Conservation (phyloP, 2,329 filamentous ascomycete species). For the Fusarium sacchari region DNA sequence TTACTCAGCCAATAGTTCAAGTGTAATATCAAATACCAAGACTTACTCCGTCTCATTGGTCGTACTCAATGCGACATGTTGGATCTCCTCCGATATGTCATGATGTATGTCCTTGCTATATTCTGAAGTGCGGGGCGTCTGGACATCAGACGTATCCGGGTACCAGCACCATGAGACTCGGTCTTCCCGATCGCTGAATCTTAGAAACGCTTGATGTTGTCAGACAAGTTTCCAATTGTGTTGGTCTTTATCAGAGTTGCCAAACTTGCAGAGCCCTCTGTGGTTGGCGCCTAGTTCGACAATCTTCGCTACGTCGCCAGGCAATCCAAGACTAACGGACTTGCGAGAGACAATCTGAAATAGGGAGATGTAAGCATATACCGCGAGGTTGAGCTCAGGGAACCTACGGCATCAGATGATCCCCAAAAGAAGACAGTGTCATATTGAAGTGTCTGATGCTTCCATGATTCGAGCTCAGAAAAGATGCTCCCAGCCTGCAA, state of each 20-base stretch:
- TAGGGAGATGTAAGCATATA: rapidly evolving
- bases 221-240: neutral
- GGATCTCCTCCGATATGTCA: neutral
- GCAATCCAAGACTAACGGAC: neutral
- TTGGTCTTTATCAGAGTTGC: neutral
- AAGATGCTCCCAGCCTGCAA: neutral
- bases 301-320: neutral
- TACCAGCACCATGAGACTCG: rapidly evolving
- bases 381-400: rapidly evolving
- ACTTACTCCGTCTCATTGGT: rapidly evolving
- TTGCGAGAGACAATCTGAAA: neutral
- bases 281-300: neutral
- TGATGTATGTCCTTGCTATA: neutral
- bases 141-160: rapidly evolving
- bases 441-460: neutral
- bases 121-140: rapidly evolving
- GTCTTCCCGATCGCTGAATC: rapidly evolving
- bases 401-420: neutral
- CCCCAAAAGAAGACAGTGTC: neutral
- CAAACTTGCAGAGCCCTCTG: neutral
- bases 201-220: neutral
- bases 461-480: neutral
- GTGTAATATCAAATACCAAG: rapidly evolving
- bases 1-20: neutral
- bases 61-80: neutral